Base-by-base conservation (phyloP, 805 yeast genomes). In the Ogataea nakhonphanomensis region DNA sequence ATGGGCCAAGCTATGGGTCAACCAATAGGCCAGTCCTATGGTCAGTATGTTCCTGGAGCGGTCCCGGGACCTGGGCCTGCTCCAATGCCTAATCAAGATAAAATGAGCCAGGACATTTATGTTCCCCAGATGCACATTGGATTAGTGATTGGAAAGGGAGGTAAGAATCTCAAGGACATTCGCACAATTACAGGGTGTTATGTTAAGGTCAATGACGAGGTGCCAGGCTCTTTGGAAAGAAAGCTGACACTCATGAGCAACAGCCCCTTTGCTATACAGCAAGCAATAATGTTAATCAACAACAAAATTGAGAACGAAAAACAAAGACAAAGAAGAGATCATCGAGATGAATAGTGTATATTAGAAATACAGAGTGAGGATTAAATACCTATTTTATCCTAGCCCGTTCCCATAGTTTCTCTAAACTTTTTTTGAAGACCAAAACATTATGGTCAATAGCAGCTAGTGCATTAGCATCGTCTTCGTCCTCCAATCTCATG, bases 401-500 rank as follows among this genome's bases (percentile, higher is more conserved):
- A 6, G 77, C 69, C 45, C 64, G 65, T 45, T 72, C 73, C 82
- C 82, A 77, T 73, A 85, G 80, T 49, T 79, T 78, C 66, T 81
- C 84, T 48, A 90, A 69, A 1, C 93, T 81, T 40, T 75, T 76
- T 50, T 84, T 82, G 57, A 91, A 84, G 13, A 86, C 73, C 39
- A 82, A 83, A 30, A 91, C 88, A 60, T 91, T 91, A 60, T 87
- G 90, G 62, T 93, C 97, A 8, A 91, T 82, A 25, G 91, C 76
- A 0, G 95, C 69, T 26, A 76, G 54, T 7, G 75, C 63, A 33
- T 66, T 69, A 26, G 70, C 69, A 49, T 75, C 76, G 30, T 68
- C 62, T 45, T 69, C 72, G 14, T 62, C 77, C 37, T 82, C 91
- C 22, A 78, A 74, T 43, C 95, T 74, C 9, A 88, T 80, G 41